Percentiles rank a stretch among this genome's conserved stretches.
Conservation (phyloP, 2,329 filamentous ascomycete species). For the Neurospora sp. region DNA sequence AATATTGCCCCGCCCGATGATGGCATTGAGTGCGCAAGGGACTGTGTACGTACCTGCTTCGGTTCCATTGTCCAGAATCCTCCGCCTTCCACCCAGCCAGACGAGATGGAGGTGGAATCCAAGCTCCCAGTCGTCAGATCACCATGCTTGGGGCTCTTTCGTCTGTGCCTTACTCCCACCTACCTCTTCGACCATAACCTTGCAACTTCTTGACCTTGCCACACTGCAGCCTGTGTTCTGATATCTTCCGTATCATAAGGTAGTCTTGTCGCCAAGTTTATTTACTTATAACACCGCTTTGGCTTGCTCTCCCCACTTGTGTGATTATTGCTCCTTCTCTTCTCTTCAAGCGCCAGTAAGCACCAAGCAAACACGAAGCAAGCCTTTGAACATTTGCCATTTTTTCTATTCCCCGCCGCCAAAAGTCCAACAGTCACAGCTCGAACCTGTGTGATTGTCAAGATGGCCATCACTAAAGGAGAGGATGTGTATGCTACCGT, state of each 20-base stretch:
- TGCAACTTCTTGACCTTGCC: neutral
- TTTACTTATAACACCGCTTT: neutral
- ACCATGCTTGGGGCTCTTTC: neutral
- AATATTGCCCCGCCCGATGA: neutral
- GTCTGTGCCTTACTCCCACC: neutral
- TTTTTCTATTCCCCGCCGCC: neutral
- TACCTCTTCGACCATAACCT: neutral
- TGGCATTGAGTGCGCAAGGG: neutral
- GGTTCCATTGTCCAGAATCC: neutral
- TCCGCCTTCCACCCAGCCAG: neutral
- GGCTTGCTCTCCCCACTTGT: neutral
- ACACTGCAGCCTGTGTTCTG: neutral
- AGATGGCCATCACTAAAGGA: conserved; percentile 12
- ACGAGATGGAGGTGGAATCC: neutral
- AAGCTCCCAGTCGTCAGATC: neutral
- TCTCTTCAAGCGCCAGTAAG: neutral
- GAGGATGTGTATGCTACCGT: conserved; percentile 50
- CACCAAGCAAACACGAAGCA: neutral
- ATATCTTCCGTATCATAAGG: neutral
- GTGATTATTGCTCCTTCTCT: neutral
- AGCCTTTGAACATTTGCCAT: neutral
- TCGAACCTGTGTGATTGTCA: neutral
- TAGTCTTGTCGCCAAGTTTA: neutral
- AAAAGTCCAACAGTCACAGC: neutral
- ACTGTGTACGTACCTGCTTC: neutral